Percentiles rank a stretch among this genome's conserved stretches.
These are phyloP conservation scores for Drosera capensis DNA, from an alignment of 148 eudicot species.

Conservation along the genomic window DNA sequence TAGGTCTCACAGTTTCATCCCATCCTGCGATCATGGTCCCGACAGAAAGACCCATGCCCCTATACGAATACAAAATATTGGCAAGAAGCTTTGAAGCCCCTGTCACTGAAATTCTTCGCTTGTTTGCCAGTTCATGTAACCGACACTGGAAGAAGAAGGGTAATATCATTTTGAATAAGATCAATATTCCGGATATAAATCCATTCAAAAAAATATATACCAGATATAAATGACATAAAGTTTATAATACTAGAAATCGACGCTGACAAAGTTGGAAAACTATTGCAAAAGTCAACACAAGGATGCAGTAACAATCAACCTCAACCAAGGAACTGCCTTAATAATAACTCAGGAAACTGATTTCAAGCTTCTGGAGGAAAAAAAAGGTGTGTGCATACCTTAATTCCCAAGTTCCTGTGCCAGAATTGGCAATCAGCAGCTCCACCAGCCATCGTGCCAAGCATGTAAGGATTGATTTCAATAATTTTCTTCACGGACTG, in stretches of 20 bases:
- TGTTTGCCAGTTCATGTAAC: conserved; percentile 89
- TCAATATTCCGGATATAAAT: too few species aligned
- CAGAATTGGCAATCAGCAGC: conserved; percentile 99
- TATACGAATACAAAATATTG: conserved; percentile 73
- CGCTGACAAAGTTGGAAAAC: too few species aligned
- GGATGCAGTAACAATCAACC: too few species aligned
- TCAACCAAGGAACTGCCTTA: too few species aligned
- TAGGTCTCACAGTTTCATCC: conserved; percentile 75
- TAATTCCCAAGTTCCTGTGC: conserved; percentile 94
- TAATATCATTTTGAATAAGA: neutral
- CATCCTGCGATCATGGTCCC: conserved; percentile 99
- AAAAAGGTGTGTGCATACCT: conserved; percentile 28
- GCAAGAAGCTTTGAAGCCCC: conserved; percentile 96
- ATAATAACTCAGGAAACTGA: too few species aligned
- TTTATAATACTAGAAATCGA: too few species aligned
- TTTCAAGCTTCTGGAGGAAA: neutral
- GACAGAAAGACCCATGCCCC: conserved; percentile 98
- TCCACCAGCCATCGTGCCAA: conserved; percentile 99
- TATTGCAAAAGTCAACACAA: too few species aligned
- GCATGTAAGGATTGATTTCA: conserved; percentile 93
- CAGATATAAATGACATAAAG: too few species aligned
- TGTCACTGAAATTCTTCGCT: conserved; percentile 88
- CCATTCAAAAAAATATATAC: too few species aligned
- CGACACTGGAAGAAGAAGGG: conserved; percentile 45
- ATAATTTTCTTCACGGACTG: conserved; percentile 96